Evolutionary conservation across 2,329 filamentous ascomycete genomes (phyloP), one percentile per base, ranked within the genome.

Genomic region (Scortechinia acanthostroma): DNA sequence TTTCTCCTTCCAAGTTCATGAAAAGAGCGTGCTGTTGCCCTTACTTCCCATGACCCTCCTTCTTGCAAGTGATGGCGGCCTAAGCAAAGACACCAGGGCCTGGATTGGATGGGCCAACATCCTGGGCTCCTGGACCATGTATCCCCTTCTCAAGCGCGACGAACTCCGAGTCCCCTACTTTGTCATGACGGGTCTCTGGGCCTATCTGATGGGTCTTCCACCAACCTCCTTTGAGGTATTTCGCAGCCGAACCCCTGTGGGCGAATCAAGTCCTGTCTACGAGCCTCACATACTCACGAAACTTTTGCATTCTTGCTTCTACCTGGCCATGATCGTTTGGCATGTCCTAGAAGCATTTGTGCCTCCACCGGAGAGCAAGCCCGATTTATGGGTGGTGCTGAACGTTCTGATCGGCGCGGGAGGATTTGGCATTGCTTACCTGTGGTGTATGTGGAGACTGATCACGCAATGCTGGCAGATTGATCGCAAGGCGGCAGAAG

Each of bases 51-150:
- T 94, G 87, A 97, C 91, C 0, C 66, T 96, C 4, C 73, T 97
- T 3, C 73, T 98, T 30, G 86, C 87, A 15, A 83, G 86, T 15
- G 79, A 83, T 50, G 78, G 87, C 43, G 91, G 91, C 0, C 67
- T 98, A 43, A 80, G 80, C 48, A 86, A 86, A 48, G 81, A 84
- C 45, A 80, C 78, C 16, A 79, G 93, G 43, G 83, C 88, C 2
- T 98, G 93, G 93, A 84, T 97, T 3, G 91, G 91, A n/a, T 95
- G 95, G 58, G 91, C 90, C 45, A 98, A 98, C 58, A 74, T 93
- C 14, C 74, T 96, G 10, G 91, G 86, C 5, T 79, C 78, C 22
- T 96, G 90, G 89, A 97, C 93, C 4, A 85, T 97, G 77, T 98
- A 89, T 58, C 93, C 93, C 1, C 71, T 98, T 4, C 76, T 98